Conservation (phyloP, 306 rosid genomes). For the Benincasa hispida region DNA sequence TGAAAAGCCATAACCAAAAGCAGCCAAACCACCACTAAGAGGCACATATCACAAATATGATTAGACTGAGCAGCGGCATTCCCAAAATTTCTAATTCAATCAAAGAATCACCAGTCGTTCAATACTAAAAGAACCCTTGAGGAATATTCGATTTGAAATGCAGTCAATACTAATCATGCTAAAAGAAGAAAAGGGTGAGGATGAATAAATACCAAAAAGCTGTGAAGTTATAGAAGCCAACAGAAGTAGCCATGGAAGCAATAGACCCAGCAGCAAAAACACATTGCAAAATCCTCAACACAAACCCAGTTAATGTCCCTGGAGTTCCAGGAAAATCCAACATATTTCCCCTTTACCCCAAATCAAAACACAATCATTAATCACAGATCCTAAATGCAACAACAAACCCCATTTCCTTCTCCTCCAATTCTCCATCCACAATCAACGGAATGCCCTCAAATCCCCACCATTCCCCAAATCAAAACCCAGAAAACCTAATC, state of each 20-base stretch:
- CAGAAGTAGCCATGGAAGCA: slow-evolving; percentile 70
- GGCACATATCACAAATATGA: not conserved
- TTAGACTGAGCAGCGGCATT: not conserved
- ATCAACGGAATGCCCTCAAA: not conserved
- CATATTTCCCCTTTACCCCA: slow-evolving; percentile 27
- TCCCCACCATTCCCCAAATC: not conserved
- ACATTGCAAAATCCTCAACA: slow-evolving; percentile 75
- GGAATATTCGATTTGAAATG: not conserved
- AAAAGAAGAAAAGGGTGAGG: not conserved
- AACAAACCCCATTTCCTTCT: not conserved
- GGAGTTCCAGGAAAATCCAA: slow-evolving; percentile 90
- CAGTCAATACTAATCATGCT: not conserved
- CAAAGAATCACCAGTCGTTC: not conserved
- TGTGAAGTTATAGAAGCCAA: slow-evolving; percentile 60
- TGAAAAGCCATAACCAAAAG: not conserved
- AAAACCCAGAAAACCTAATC: not conserved
- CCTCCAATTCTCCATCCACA: slow-evolving; percentile 5
- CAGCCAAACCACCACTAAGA: not conserved
- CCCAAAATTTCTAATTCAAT: not conserved
- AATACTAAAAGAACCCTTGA: not conserved
- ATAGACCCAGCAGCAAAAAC: slow-evolving; percentile 69
- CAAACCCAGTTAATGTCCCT: slow-evolving; percentile 68
- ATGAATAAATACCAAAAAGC: slow-evolving; percentile 63
- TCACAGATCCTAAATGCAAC: not conserved
- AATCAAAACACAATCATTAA: not conserved